A percentile compares a stretch with the other conserved stretches of the same genome.
Evolutionary conservation across 352 stramenopile species (phyloP).

Genomic region (Elongisporangium undulatum): DNA sequence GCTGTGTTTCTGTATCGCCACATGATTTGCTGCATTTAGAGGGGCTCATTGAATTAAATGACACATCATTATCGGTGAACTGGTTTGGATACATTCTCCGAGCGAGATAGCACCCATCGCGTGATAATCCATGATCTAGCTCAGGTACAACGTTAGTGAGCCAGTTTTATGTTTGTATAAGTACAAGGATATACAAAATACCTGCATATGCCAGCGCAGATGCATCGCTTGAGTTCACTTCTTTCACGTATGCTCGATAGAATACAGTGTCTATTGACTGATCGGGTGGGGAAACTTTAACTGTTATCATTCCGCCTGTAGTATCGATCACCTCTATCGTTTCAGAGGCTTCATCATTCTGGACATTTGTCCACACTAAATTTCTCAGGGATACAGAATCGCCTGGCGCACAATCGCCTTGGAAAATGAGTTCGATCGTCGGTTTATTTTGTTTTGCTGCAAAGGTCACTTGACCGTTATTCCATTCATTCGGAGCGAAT

Average conservation of each 20-base stretch:
- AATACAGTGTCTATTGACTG: constrained; percentile 12
- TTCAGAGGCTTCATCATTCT: constrained; percentile 9
- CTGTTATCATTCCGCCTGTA: constrained; percentile 42
- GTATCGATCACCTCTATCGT: constrained; percentile 16
- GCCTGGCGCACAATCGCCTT: constrained; percentile 11
- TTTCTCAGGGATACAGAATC: constrained; percentile 36
- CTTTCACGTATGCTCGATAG: constrained; percentile 30
- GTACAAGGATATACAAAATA: constrained; percentile 8
- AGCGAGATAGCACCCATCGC: constrained; percentile 24
- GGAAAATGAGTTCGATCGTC: constrained; percentile 30
- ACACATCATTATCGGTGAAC: neutral
- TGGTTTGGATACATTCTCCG: constrained; percentile 18
- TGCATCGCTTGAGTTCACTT: constrained; percentile 1
- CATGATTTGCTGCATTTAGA: constrained; percentile 22
- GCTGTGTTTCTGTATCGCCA: constrained; percentile 20
- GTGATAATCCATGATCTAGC: constrained; percentile 26
- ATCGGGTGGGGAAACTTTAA: constrained; percentile 10
- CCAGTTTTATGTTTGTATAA: neutral
- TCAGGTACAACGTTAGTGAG: neutral
- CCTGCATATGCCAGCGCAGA: constrained; percentile 25
- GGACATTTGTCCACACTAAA: constrained; percentile 18
- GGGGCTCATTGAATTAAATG: constrained; percentile 4
- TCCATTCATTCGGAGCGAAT: constrained; percentile 23
- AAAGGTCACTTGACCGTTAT: constrained; percentile 14
- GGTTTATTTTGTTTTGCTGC: constrained; percentile 10